Evolutionary conservation across 2,329 filamentous ascomycete species (phyloP).

Genomic region (Aureobasidium namibiae): DNA sequence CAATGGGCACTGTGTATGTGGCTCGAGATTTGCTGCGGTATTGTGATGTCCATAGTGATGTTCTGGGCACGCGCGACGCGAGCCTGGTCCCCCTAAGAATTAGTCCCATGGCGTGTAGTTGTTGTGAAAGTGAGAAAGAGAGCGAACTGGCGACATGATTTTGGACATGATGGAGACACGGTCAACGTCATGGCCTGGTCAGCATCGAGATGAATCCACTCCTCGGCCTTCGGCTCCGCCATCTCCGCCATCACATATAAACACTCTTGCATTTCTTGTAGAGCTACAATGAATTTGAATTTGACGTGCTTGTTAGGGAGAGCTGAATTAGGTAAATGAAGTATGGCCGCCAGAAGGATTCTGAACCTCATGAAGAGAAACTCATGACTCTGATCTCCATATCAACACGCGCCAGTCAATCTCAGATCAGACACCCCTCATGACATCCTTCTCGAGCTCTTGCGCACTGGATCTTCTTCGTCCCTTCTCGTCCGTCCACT

Average conservation of each 20-base stretch:
- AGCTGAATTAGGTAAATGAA: background rate
- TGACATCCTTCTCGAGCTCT: background rate
- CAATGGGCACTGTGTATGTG: constrained; percentile 21
- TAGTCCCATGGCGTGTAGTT: background rate
- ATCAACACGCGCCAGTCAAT: no score
- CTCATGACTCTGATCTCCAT: background rate
- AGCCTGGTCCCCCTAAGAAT: background rate
- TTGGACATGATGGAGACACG: background rate
- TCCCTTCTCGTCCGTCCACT: background rate
- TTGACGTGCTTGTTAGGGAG: no score
- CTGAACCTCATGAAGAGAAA: background rate
- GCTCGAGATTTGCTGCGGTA: constrained; percentile 2
- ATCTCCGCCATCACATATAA: background rate
- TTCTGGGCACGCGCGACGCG: background rate
- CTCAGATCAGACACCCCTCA: background rate
- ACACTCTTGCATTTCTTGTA: no score
- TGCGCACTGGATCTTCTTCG: background rate
- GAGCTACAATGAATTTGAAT: no score
- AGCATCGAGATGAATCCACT: background rate
- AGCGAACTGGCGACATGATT: background rate
- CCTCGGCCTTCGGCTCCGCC: background rate
- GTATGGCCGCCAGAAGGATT: background rate
- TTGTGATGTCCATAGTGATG: background rate
- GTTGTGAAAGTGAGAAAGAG: background rate
- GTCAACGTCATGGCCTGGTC: background rate